Evolutionary conservation across 305 asterid species (phyloP), one percentile per base, ranked within the genome.

Genomic region (Fraxinus greggii): DNA sequence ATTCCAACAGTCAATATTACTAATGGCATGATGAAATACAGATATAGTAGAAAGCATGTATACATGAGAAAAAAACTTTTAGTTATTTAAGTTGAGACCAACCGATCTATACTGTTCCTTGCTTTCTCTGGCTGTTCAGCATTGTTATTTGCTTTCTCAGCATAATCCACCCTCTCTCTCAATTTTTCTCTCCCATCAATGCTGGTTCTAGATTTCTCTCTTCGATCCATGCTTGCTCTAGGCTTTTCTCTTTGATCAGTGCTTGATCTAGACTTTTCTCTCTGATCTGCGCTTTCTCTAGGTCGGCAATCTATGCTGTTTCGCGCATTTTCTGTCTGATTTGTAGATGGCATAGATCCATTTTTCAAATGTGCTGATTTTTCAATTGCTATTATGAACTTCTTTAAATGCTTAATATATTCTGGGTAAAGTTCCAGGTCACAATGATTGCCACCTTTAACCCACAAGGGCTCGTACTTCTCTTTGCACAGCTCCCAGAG

Each of bases 41-140:
- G 56, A 86, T 51, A 79, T 26, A 84, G 2, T 56, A 80, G 77
- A 59, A 67, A 83, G 32, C 61, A 79, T 51, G 54, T 33, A 45
- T 45, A 13, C 56, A 45, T 5, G 83, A 81, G 81, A 72, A 89
- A 78, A 78, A 85, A 78, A 80, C 70, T 45, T 17, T 70, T 61
- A 88, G 84, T 80, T 77, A 86, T 80, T 82, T 78, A 86, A 86
- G 78, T 84, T 76, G 83, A 88, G 87, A 79, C 97, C 88, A 81
- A 95, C 99, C 98, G 98, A 83, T 93, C 97, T 82, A 93, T 93
- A 90, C 99, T 95, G 88, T 93, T 95, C 90, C 97, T 86, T 29
- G 97, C 89, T 91, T 84, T 91, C 86, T 94, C 98, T 35, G 94
- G 91, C 81, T 90, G 97, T 88, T 94, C 97, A 75, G 88, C 77